Evolutionary conservation across 306 rosid species (phyloP), one percentile per base, ranked within the genome.

Genomic region (Lupinus albus): DNA sequence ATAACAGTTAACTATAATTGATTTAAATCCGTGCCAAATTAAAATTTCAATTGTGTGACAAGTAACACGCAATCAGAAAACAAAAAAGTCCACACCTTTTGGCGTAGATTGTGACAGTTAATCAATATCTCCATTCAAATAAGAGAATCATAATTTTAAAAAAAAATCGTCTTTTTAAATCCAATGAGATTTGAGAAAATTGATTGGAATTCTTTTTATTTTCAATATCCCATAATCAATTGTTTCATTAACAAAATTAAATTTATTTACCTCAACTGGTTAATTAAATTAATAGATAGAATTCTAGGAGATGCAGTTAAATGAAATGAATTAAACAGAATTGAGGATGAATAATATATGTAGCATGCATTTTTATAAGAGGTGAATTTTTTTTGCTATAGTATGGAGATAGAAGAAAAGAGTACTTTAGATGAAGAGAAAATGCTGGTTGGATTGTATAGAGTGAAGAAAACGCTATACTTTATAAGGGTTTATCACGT

Each of bases 31-130:
- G 32, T 46, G 20, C 8, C 4, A 2, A 4, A 61, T 13, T 4
- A 5, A 48, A 59, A 46, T 11, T 1, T 44, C 7, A 8, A 51
- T 6, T 7, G 61, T 35, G 41, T 72, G 61, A 47, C 1, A 15
- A 61, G 68, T 48, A 30, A 1, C 3, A 64, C 20, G 11, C 28
- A 42, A 49, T 64, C 77, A 70, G 47, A 50, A 70, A 20, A 44
- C 8, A 46, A 64, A 58, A 36, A 28, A 33, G 48, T 32, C 45
- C 46, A 45, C 75, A 4, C n/a, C 16, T n/a, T 35, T 67, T 8
- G 28, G 15, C 3, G 25, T 18, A 14, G 68, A 78, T 28, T 10
- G 39, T 58, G 76, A 73, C 57, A 61, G 36, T 60, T 10, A 28
- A 53, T 12, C 20, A 16, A 47, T 13, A 7, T 10, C 2, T 57